A percentile compares a stretch with the other conserved stretches of the same genome.
Conservation (phyloP, 768 basidiomycete species). For the Solioccasus polychromus region DNA sequence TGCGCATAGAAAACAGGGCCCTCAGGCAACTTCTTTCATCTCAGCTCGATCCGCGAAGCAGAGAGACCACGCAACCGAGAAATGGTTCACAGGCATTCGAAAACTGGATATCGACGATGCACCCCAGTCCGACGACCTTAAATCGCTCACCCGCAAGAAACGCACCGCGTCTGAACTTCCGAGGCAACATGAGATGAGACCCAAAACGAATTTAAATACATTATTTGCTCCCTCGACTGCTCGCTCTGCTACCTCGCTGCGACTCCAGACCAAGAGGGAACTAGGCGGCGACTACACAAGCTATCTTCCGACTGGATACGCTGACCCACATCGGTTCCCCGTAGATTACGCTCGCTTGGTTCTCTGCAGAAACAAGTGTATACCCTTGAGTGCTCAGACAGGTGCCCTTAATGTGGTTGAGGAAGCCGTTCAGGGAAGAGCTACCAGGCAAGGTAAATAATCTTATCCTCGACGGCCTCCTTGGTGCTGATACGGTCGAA, state of each 20-base stretch:
- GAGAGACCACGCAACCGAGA: constrained; percentile 21
- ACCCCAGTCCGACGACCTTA: not conserved
- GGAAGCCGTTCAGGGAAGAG: constrained; percentile 9
- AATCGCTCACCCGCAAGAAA: constrained; percentile 4
- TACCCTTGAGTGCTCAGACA: constrained; percentile 37
- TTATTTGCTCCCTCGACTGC: constrained; percentile 14
- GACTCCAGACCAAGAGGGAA: constrained; percentile 34
- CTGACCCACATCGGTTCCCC: constrained; percentile 34
- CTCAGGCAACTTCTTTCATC: constrained; percentile 19
- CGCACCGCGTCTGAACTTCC: not conserved
- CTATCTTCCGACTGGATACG: constrained; percentile 34
- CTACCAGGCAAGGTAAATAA: constrained; percentile 12
- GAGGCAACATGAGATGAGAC: constrained; percentile 20
- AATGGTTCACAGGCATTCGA: constrained; percentile 23
- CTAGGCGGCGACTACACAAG: constrained; percentile 51
- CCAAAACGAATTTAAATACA: constrained; percentile 19
- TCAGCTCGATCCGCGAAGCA: constrained; percentile 19
- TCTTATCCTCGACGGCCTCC: not conserved
- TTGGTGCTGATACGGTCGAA: not conserved
- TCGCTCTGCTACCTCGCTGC: constrained; percentile 8
- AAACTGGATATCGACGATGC: constrained; percentile 14
- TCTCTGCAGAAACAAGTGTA: constrained; percentile 43
- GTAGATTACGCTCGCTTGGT: constrained; percentile 41
- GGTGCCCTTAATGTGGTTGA: constrained; percentile 41
- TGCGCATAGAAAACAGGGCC: not conserved